Base-by-base conservation (phyloP, 331 rosid species). In the Rhamnella rubrinervis region DNA sequence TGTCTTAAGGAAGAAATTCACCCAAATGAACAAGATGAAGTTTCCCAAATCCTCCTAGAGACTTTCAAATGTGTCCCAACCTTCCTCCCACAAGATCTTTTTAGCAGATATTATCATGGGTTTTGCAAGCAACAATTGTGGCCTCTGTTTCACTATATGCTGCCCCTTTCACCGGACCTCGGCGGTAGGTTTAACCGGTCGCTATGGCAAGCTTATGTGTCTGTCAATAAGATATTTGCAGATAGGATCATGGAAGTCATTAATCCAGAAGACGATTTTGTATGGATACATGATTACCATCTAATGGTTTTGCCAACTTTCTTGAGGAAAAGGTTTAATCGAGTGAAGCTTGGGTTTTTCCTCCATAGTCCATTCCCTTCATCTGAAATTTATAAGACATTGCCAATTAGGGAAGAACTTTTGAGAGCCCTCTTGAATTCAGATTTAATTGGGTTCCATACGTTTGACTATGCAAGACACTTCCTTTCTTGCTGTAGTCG, bases 191-290 rank as follows among this genome's bases (percentile, higher is more conserved):
- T 88, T 31, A 82, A 85, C 62, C 77, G 91, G 70, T 71, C 84
- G 0, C 63, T 84, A 38, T 88, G 95, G 95, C 95, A 88, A 65
- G 95, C 91, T 0, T 88, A 88, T 73, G 91, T 88, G 8, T 85
- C 91, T 0, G 95, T 85, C n/a, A 88, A 88, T 66, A 88, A 88
- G 76, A 81, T 85, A 52, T 88, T 88, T 51, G 95, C 95, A 0
- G 95, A 88, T 80, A 78, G 89, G 77, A 84, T 88, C 56, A 88
- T 88, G 95, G 95, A 88, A 55, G 95, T 88, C 63, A 88, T 88
- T 63, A 88, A 85, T 70, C 95, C 95, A 0, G 91, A 88, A 55
- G 87, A 85, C 35, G 95, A 88, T 75, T 85, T 77, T 52, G 89
- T 88, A 61, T 88, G 95, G 95, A 73, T 88, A 44, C 95, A 88